Conservation (phyloP, 305 asterid species). For the Vinca major region DNA sequence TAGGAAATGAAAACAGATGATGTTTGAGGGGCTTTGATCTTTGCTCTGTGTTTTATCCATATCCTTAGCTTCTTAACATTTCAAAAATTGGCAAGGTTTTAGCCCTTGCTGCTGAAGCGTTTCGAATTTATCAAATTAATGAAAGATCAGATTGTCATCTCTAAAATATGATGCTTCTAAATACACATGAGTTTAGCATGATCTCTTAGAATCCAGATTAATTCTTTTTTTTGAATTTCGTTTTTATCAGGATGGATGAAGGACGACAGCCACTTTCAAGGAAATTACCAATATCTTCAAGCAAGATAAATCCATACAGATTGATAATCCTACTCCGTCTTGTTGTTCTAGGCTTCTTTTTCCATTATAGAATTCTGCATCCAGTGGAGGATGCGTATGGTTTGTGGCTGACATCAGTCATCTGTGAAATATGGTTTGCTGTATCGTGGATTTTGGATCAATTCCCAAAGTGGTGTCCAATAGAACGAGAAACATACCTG, state of each 20-base stretch:
- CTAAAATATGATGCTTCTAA: not conserved
- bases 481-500: slow-evolving; percentile 76
- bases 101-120: not conserved
- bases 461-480: slow-evolving; percentile 84
- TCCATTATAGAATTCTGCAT: slow-evolving; percentile 72
- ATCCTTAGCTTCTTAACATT: not conserved
- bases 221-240: slow-evolving; percentile 9
- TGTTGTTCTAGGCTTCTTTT: slow-evolving; percentile 62
- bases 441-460: slow-evolving; percentile 89
- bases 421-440: slow-evolving; percentile 92
- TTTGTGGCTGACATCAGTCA: slow-evolving; percentile 79
- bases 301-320: slow-evolving; percentile 78
- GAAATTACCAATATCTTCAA: slow-evolving; percentile 62
- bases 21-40: not conserved
- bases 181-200: not conserved
- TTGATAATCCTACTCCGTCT: slow-evolving; percentile 64
- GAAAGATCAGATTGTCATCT: not conserved
- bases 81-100: not conserved
- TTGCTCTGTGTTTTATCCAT: not conserved
- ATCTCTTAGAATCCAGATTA: not conserved
- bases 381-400: slow-evolving; percentile 75
- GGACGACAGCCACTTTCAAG: slow-evolving; percentile 86
- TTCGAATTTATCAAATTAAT: not conserved
- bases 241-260: slow-evolving; percentile 68
- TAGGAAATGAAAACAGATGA: not conserved